A percentile compares a stretch with the other conserved stretches of the same genome.
phyloP scores from a whole-genome alignment of 2,329 filamentous ascomycete genomes.

The Alternaria sp. region DNA sequence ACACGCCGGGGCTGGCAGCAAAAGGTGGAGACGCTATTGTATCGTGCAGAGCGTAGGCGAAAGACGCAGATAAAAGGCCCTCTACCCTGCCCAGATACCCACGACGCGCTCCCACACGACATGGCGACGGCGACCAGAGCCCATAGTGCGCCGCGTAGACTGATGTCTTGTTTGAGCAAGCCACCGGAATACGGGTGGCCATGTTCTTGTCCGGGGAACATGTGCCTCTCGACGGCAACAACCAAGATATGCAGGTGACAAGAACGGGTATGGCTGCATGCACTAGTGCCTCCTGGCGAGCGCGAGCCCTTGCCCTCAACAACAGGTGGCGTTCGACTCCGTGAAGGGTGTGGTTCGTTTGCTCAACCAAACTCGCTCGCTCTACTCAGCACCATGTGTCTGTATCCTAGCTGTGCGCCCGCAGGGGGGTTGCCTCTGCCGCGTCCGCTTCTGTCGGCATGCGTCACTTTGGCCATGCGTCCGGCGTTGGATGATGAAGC shows the following conservation, averaged over 20 bases:
- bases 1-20: conserved; percentile 18
- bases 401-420: conserved; percentile 1
- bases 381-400: conserved; percentile 7
- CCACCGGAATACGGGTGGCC: conserved; percentile 2
- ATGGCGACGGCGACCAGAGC: not conserved
- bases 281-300: conserved; percentile 7
- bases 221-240: conserved; percentile 6
- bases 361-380: conserved; percentile 1
- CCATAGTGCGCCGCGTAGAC: conserved; percentile 8
- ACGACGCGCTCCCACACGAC: not conserved
- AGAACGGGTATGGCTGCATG: conserved; percentile 19
- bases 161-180: conserved; percentile 22
- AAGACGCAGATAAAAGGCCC: conserved; percentile 4
- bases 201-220: conserved; percentile 11
- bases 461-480: conserved; percentile 2
- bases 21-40: conserved; percentile 24
- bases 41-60: conserved; percentile 10
- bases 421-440: conserved; percentile 7
- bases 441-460: conserved; percentile 22
- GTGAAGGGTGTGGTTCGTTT: conserved; percentile 17
- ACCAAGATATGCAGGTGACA: conserved; percentile 19
- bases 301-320: conserved; percentile 13
- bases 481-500: conserved; percentile 25
- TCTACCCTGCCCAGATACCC: not conserved
- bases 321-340: conserved; percentile 9